Evolutionary conservation across 441 rosid species (phyloP), one percentile per base, ranked within the genome.

Genomic region (Hura crepitans): DNA sequence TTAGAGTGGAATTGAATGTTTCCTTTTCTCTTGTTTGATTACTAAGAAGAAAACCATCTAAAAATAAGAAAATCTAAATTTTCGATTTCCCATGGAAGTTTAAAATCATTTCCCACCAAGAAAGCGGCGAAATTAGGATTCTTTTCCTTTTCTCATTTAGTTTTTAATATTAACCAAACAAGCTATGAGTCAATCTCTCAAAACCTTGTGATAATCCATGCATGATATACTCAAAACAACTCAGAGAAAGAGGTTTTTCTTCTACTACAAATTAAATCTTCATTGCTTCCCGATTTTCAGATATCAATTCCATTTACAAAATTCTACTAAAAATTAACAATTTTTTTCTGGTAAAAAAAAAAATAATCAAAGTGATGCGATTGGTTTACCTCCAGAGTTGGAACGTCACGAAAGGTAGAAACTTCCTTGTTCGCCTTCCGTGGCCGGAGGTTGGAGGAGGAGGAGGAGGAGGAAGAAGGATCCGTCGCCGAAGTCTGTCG

Each of bases 401-500:
- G 69, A 66, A 67, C 65, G 25, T 78, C 67, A 25, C 62, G 80
- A 73, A 71, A 72, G 28, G 45, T 70, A 4, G 80, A 66, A 62
- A 49, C 47, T 60, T 81, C 71, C 74, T 61, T 68, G 35, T 66
- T 74, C 31, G 23, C 35, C 60, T 69, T 76, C 62, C 66, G 79
- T 5, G 82, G 72, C 75, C 76, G 86, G 33, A 85, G 74, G 46
- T 71, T 71, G 6, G 73, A 39, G 12, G 61, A 22, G 5, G 75
- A 68, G 8, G 42, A 37, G 46, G 46, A 35, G 35, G 35, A 55
- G 11, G 85, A 74, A 3, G 89, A 77, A 12, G 83, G 30, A 17
- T 73, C 2, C 8, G 78, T 9, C 5, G 84, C 69, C 3, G 90
- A 83, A 60, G 78, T 76, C 72, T 85, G 93, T 11, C 86, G 77